Evolutionary conservation across 306 rosid species (phyloP).

Genomic region (Fragaria ananassa): DNA sequence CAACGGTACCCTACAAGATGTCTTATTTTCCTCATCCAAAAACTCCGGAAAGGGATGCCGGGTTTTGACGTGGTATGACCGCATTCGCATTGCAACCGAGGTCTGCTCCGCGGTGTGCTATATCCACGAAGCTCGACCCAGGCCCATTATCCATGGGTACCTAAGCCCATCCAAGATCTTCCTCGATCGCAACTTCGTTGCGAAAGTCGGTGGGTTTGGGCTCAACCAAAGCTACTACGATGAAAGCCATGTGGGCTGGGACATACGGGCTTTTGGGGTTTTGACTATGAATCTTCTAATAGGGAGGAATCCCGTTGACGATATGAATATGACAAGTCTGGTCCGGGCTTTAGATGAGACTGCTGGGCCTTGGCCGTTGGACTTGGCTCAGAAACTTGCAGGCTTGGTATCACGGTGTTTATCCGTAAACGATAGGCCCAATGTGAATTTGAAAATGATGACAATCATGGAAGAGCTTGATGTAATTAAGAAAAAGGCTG

Average conservation of each 20-base stretch:
- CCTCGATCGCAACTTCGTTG: slow-evolving; percentile 57
- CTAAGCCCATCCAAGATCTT: slow-evolving; percentile 50
- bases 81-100: slow-evolving; percentile 48
- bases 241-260: slow-evolving; percentile 26
- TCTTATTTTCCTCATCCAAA: slow-evolving; percentile 26
- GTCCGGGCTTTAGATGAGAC: slow-evolving; percentile 39
- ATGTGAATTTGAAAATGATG: slow-evolving; percentile 27
- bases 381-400: slow-evolving; percentile 41
- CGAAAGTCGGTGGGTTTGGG: slow-evolving; percentile 57
- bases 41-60: slow-evolving; percentile 33
- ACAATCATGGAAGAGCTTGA: slow-evolving; percentile 49
- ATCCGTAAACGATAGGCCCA: slow-evolving; percentile 27
- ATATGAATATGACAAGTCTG: slow-evolving; percentile 27
- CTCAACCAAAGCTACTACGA: slow-evolving; percentile 10
- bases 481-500: slow-evolving; percentile 50
- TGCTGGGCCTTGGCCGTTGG: slow-evolving; percentile 72
- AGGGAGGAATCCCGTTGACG: slow-evolving; percentile 50
- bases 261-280: slow-evolving; percentile 48
- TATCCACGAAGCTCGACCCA: slow-evolving; percentile 40
- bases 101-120: slow-evolving; percentile 55
- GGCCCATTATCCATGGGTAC: slow-evolving; percentile 46
- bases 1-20: slow-evolving; percentile 55
- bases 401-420: slow-evolving; percentile 47
- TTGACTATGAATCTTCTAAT: slow-evolving; percentile 49
- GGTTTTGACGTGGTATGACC: slow-evolving; percentile 52